phyloP scores from a whole-genome alignment of 805 yeast genomes.

The Nakazawaea siamensis region DNA sequence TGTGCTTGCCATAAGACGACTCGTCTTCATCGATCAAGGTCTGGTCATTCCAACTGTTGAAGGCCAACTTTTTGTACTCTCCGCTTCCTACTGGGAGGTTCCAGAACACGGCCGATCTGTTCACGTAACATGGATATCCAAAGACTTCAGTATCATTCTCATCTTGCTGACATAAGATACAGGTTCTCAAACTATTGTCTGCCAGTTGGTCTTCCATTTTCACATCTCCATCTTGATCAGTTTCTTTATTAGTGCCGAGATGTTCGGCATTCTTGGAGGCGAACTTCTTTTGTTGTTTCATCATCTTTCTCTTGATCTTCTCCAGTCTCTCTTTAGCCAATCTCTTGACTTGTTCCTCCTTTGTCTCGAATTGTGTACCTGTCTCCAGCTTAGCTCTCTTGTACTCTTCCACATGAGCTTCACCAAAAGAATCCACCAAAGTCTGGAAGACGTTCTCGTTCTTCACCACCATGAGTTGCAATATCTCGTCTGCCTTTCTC shows the following conservation, averaged over 20 bases:
- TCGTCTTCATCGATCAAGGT: constrained; percentile 2
- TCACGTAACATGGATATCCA: constrained; percentile 49
- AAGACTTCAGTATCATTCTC: constrained; percentile 37
- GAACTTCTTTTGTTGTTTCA: constrained; percentile 41
- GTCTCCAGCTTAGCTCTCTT: constrained; percentile 36
- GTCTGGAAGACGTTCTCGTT: constrained; percentile 43
- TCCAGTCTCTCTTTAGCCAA: constrained; percentile 56
- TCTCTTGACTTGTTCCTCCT: constrained; percentile 44
- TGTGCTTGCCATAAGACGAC: constrained; percentile 1
- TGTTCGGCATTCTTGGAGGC: constrained; percentile 25
- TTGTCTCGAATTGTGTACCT: constrained; percentile 38
- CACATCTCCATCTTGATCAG: constrained; percentile 15
- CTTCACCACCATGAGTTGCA: constrained; percentile 41
- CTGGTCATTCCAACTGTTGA: constrained; percentile 18
- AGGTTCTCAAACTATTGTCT: constrained; percentile 26
- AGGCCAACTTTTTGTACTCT: constrained; percentile 17
- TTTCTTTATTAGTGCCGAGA: neutral
- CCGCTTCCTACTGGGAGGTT: constrained; percentile 24
- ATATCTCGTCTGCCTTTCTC: constrained; percentile 47
- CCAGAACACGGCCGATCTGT: constrained; percentile 42
- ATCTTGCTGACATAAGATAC: constrained; percentile 55
- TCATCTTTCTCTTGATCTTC: constrained; percentile 53
- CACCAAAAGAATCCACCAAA: constrained; percentile 50
- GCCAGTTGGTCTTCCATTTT: constrained; percentile 16
- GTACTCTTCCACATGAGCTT: constrained; percentile 39